Evolutionary conservation across 352 stramenopile species (phyloP), one percentile per base, ranked within the genome.

Genomic region (Globisporangium takayamanum): DNA sequence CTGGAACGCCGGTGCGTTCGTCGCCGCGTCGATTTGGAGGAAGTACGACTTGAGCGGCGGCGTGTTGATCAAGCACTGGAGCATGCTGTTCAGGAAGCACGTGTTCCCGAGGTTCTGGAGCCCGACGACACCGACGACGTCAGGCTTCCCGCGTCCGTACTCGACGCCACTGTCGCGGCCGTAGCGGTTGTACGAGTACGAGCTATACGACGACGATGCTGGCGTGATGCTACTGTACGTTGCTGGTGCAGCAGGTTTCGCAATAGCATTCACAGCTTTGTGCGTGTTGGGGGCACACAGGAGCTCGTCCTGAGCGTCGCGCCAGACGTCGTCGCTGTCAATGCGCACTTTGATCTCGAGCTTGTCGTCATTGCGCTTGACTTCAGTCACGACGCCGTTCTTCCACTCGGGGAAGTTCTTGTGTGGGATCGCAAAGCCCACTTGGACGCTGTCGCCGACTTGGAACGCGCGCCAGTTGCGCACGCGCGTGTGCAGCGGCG

Each of bases 21-120:
- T 81, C 0, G 75, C 57, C n/a, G 89, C 78, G 50, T 96, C 68
- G 22, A 76, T 76, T 50, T 64, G 68, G 0, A 97, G 65, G 68
- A 99, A 99, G 69, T 97, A 98, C 50, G 91, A 68, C 18, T 94
- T 95, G 15, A 99, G 77, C 5, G 87, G 76, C 50, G 83, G 69
- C n/a, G 96, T 94, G 55, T 98, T 92, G 54, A 94, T 96, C 26
- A 99, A 69, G 59, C 97, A 99, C 62, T 93, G 84, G 54, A 93
- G 50, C 78, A 92, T 88, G 51, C 80, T 90, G 70, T 93, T 93
- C 57, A 93, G 66, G 61, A 93, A 93, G 68, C 84, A 93, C n/a
- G 79, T 93, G 62, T 88, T 94, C 26, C 73, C 80, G 20, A 87
- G 68, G 57, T 87, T 95, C 49, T 83, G 69, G 11, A 95, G 72